A percentile compares a stretch with the other conserved stretches of the same genome.
phyloP scores from a whole-genome alignment of 108 stramenopile genomes.

The Cafeteria roenbergensis region DNA sequence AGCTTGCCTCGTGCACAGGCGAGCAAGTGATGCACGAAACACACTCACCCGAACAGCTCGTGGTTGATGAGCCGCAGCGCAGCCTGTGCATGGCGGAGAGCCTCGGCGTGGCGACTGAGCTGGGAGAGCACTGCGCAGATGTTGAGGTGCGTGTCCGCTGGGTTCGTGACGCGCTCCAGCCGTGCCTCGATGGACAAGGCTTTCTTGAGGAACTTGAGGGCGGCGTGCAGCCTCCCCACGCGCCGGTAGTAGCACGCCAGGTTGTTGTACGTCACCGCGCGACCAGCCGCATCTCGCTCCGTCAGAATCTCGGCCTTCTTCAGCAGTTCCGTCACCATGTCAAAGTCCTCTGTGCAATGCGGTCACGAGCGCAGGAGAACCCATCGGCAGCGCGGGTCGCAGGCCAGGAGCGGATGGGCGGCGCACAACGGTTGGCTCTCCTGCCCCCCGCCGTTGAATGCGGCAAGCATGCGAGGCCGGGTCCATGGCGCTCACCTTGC shows the following conservation, averaged over 20 bases:
- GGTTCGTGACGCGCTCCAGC: constrained; percentile 38
- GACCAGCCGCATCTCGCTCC: constrained; percentile 39
- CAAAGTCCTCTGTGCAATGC: constrained; percentile 27
- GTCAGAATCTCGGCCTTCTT: constrained; percentile 55
- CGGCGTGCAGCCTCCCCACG: constrained; percentile 45
- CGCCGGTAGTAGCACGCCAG: constrained; percentile 52
- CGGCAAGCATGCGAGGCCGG: too few species aligned
- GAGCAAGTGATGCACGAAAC: too few species aligned
- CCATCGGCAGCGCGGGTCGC: neutral
- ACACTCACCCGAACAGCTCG: constrained; percentile 9
- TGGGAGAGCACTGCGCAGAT: constrained; percentile 51
- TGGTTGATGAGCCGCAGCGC: constrained; percentile 46
- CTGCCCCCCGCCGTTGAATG: too few species aligned
- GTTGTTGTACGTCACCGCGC: constrained; percentile 52
- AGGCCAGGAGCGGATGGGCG: neutral
- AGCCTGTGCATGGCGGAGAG: constrained; percentile 46
- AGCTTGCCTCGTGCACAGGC: too few species aligned
- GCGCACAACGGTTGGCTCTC: neutral
- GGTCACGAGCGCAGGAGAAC: neutral
- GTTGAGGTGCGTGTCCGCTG: constrained; percentile 55
- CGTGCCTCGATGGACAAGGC: constrained; percentile 48
- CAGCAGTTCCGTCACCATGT: constrained; percentile 51
- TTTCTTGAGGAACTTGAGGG: constrained; percentile 48
- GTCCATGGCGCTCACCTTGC: constrained; percentile 21
- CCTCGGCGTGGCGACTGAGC: constrained; percentile 24